Evolutionary conservation across 805 yeast genomes (phyloP), one percentile per base, ranked within the genome.

Genomic region (Starmerella vitae): DNA sequence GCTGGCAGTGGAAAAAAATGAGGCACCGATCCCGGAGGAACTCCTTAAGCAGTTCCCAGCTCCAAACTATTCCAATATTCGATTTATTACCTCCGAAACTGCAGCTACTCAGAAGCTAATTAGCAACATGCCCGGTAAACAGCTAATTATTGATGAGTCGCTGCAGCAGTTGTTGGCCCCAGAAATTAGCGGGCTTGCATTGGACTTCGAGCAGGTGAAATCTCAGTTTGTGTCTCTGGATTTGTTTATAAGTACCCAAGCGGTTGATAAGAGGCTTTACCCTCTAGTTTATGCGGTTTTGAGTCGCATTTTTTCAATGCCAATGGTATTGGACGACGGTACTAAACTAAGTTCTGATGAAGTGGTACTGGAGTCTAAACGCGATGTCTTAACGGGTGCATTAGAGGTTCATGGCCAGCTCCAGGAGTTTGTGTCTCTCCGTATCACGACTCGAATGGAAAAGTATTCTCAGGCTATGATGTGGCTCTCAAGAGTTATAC

Each of bases 201-300:
- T 86, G 37, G 91, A 84, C 54, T 68, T 80, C 49, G 96, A 91
- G 58, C 72, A 78, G 46, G 78, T 72, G 53, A 70, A 76, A 39
- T 81, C 95, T 1, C 76, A 80, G 51, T 91, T 88, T 55, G 72
- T 82, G 26, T 73, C 79, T 12, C 65, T 85, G 17, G 72, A 75
- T 42, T 55, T 83, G 28, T 57, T 77, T 27, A 56, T 81, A 53
- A 71, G 77, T 8, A 71, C 82, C 1, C 67, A 62, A 32, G 65
- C 51, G 33, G 64, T 74, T 18, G 77, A 70, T 36, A 62, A 67
- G 20, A 53, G 61, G 2, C 61, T 77, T 13, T 62, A 85, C 38
- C 78, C 81, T 2, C 76, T 78, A 42, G 64, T 82, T 46, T 74
- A 76, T 17, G 56, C 71, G 8, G 55, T 86, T 8, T 65, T 76